Evolutionary conservation across 2,329 filamentous ascomycete species (phyloP).

Genomic region (Fusarium papillatum): DNA sequence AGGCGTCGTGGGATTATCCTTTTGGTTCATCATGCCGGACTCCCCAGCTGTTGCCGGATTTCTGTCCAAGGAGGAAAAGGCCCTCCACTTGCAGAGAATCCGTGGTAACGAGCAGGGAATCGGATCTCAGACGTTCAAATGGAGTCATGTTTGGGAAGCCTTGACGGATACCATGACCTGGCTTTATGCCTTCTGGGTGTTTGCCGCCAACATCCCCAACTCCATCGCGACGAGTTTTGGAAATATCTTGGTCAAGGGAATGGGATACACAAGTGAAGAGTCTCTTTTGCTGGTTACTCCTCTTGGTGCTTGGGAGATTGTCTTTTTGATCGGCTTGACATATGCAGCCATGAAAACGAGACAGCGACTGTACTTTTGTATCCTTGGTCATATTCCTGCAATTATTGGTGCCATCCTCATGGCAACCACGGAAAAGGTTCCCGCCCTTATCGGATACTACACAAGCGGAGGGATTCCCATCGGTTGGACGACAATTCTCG

Average conservation of each 20-base stretch:
- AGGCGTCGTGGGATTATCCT: constrained; percentile 6
- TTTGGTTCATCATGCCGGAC: constrained; percentile 34
- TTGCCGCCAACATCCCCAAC: constrained; percentile 38
- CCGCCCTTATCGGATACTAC: constrained; percentile 36
- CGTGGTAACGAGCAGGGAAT: constrained; percentile 32
- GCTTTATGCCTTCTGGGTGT: constrained; percentile 38
- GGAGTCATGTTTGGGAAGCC: constrained; percentile 32
- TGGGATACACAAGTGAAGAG: constrained; percentile 25
- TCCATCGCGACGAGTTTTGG: constrained; percentile 32
- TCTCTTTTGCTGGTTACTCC: constrained; percentile 30
- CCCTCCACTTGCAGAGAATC: constrained; percentile 24
- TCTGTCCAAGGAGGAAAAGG: constrained; percentile 17
- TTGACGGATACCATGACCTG: constrained; percentile 34
- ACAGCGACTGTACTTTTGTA: constrained; percentile 28
- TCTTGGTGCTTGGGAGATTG: constrained; percentile 33
- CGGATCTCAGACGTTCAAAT: constrained; percentile 34
- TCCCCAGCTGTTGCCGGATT: constrained; percentile 22
- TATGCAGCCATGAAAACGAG: constrained; percentile 29
- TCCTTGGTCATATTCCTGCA: constrained; percentile 29
- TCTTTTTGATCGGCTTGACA: constrained; percentile 25
- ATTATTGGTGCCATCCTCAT: constrained; percentile 36
- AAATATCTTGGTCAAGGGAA: constrained; percentile 31
- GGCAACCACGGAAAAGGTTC: constrained; percentile 39
- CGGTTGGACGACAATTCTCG: constrained; percentile 38
- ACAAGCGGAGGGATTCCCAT: constrained; percentile 36